Percentiles rank a stretch among this genome's conserved stretches.
phyloP scores from a whole-genome alignment of 2,329 filamentous ascomycete species.

The Bipolaris cookei region DNA sequence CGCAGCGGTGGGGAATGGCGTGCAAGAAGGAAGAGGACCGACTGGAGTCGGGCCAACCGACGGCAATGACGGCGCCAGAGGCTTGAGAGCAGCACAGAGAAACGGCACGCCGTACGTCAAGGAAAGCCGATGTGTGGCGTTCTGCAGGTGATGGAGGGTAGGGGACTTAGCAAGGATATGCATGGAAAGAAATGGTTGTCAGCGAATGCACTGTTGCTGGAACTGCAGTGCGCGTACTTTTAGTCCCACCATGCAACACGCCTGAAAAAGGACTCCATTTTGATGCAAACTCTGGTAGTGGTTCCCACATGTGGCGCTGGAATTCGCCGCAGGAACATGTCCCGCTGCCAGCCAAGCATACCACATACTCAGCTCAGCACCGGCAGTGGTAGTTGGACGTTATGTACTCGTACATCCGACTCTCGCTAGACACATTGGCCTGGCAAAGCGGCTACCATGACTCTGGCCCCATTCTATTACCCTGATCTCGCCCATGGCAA shows the following conservation, averaged over 20 bases:
- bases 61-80: constrained; percentile 40
- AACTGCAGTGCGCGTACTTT: constrained; percentile 37
- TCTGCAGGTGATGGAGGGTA: constrained; percentile 40
- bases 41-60: constrained; percentile 44
- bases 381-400: constrained; percentile 32
- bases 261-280: constrained; percentile 37
- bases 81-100: constrained; percentile 39
- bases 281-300: constrained; percentile 40
- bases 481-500: not conserved
- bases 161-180: constrained; percentile 43
- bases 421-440: constrained; percentile 22
- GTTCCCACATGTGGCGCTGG: constrained; percentile 47
- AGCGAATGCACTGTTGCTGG: constrained; percentile 37
- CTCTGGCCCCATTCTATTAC: constrained; percentile 5
- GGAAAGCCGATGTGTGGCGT: constrained; percentile 49
- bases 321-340: constrained; percentile 40
- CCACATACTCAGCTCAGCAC: constrained; percentile 30
- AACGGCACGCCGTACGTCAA: constrained; percentile 44
- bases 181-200: constrained; percentile 42
- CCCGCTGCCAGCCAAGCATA: constrained; percentile 39
- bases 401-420: constrained; percentile 17
- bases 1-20: constrained; percentile 42
- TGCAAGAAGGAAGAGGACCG: constrained; percentile 47
- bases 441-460: constrained; percentile 17
- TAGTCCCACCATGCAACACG: constrained; percentile 45